These are phyloP conservation scores for Phialophora verrucosa DNA, from an alignment of 2,329 filamentous ascomycete species.

Conservation along the genomic window DNA sequence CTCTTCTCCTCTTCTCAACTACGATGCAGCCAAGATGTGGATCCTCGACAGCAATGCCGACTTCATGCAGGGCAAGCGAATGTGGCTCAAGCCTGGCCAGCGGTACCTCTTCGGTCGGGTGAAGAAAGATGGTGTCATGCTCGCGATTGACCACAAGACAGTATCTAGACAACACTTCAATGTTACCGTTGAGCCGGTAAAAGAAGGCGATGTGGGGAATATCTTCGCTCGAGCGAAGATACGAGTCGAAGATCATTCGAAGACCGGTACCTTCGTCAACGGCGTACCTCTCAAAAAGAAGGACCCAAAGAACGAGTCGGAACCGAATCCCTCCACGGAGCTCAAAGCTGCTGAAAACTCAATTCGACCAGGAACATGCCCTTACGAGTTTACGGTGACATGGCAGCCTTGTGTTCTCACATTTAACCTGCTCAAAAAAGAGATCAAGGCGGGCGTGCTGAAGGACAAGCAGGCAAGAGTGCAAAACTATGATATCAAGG, in stretches of 20 bases:
- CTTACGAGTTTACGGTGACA: slow-evolving; percentile 65
- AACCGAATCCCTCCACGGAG: slow-evolving; percentile 52
- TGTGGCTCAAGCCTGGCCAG: slow-evolving; percentile 87
- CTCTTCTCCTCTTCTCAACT: not conserved
- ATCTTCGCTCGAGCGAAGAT: slow-evolving; percentile 70
- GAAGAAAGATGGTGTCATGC: slow-evolving; percentile 66
- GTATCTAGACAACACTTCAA: slow-evolving; percentile 89
- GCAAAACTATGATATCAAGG: slow-evolving; percentile 88
- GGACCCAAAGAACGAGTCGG: slow-evolving; percentile 13
- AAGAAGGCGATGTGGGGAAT: slow-evolving; percentile 68
- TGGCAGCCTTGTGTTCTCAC: slow-evolving; percentile 84
- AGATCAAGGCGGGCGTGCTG: slow-evolving; percentile 70
- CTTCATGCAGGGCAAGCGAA: slow-evolving; percentile 62
- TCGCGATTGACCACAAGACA: slow-evolving; percentile 76
- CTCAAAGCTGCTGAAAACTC: slow-evolving; percentile 65
- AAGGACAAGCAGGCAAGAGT: slow-evolving; percentile 67
- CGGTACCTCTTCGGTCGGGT: slow-evolving; percentile 85
- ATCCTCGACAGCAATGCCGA: slow-evolving; percentile 62
- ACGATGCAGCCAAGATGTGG: slow-evolving; percentile 61
- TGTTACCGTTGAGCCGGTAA: slow-evolving; percentile 71
- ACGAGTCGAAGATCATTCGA: slow-evolving; percentile 81
- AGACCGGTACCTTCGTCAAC: slow-evolving; percentile 80
- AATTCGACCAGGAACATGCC: slow-evolving; percentile 74
- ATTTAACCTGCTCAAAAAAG: slow-evolving; percentile 76
- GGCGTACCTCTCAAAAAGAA: slow-evolving; percentile 66